Evolutionary conservation across 2,329 filamentous ascomycete genomes (phyloP), one percentile per base, ranked within the genome.

Genomic region (Sarocladiaceae sp.): DNA sequence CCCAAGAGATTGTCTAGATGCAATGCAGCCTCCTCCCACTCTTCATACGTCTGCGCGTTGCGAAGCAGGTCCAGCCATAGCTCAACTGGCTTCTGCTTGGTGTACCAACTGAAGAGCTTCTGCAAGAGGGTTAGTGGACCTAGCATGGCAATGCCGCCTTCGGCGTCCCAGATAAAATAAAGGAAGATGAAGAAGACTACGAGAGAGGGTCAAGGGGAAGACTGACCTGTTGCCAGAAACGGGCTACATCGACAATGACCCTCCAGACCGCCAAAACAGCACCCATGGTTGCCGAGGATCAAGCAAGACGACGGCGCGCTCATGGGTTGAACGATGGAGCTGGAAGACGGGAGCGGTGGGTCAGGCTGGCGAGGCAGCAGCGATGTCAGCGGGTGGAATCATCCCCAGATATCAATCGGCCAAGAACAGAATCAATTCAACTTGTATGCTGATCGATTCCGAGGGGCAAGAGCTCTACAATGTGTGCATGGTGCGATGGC

Each of bases 1-100:
- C 83, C 83, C n/a, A 89, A 72, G 15, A 87, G 70, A 55, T 84
- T 83, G 62, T 95, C 90, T n/a, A 95, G 74, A 55, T 86, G 78
- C 50, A 85, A 76, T 2, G 89, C 88, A n/a, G 84, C 82, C 51
- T 83, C 82, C 59, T 91, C 83, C 88, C 89, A 96, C 59, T 93
- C 84, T 57, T 93, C 86, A 58, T 84, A 95, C 20, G 76, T 73
- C 51, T 79, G 72, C 15, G 88, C 85, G 47, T 79, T 74, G 44
- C 72, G 73, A 39, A 94, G 69, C 19, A 73, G 68, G 48, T 84
- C 74, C 33, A 84, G 72, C 67, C 87, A 82, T 45, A 80, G 67
- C 51, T 84, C 78, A 40, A 77, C 72, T 2, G 77, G 75, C 41
- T 76, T 83, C 60, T 78, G 83, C 50, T 74, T 73, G 45, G 66